A percentile compares a stretch with the other conserved stretches of the same genome.
phyloP scores from a whole-genome alignment of 257 asterid genomes.

The Plectranthus barbatus region DNA sequence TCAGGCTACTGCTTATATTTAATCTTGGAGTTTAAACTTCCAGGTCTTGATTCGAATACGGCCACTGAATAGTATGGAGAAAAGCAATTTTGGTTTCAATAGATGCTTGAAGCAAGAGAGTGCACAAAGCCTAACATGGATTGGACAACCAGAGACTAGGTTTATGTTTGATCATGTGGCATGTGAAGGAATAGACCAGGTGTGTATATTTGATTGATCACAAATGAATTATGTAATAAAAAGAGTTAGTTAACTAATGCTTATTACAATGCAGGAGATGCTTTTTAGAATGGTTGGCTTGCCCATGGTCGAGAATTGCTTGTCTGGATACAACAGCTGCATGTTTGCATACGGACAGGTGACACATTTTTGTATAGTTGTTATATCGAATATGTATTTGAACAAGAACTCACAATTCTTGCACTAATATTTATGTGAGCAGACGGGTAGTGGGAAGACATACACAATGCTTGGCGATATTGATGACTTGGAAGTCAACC shows the following conservation, averaged over 20 bases:
- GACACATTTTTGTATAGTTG: constrained; percentile 1
- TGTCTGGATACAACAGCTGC: constrained; percentile 96
- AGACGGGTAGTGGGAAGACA: constrained; percentile 99
- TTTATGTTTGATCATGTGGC: constrained; percentile 95
- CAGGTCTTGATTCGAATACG: constrained; percentile 90
- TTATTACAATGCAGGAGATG: constrained; percentile 62
- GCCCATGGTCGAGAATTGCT: constrained; percentile 97
- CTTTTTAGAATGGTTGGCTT: constrained; percentile 88
- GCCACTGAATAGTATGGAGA: constrained; percentile 79
- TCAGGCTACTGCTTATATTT: constrained; percentile 1
- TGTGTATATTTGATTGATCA: constrained; percentile 12
- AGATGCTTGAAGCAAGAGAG: constrained; percentile 93
- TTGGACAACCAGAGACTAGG: constrained; percentile 90
- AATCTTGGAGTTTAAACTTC: constrained; percentile 1
- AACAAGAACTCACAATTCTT: no score
- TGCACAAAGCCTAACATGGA: constrained; percentile 80
- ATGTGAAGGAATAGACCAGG: constrained; percentile 88
- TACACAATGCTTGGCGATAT: constrained; percentile 94
- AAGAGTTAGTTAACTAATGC: constrained; percentile 1
- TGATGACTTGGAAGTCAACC: constrained; percentile 66
- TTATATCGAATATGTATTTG: no score
- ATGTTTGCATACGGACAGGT: constrained; percentile 99
- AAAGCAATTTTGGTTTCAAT: constrained; percentile 43
- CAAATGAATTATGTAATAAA: constrained; percentile 3
- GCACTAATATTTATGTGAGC: constrained; percentile 14